These are phyloP conservation scores for Plasmopara halstedii DNA, from an alignment of 352 stramenopile genomes.

Conservation along the genomic window DNA sequence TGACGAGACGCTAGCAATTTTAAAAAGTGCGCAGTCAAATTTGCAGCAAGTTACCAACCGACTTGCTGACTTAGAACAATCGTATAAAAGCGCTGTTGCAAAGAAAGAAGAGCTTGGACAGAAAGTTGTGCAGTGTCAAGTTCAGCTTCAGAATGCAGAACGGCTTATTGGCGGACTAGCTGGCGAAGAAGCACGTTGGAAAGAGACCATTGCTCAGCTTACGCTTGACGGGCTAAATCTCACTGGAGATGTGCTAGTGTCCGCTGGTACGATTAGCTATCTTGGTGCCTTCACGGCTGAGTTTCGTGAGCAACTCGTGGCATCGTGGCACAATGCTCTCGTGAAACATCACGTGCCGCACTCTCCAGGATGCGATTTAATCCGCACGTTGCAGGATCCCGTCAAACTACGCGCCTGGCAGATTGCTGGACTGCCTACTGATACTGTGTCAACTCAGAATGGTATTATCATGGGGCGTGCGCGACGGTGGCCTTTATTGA, in stretches of 20 bases:
- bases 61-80: constrained; percentile 76
- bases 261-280: constrained; percentile 83
- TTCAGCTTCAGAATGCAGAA: constrained; percentile 85
- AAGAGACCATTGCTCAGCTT: constrained; percentile 70
- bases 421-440: constrained; percentile 78
- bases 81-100: constrained; percentile 71
- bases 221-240: constrained; percentile 71
- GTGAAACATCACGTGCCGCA: constrained; percentile 57
- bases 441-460: constrained; percentile 91
- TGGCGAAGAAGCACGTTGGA: constrained; percentile 82
- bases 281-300: constrained; percentile 81
- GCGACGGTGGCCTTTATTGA: constrained; percentile 82
- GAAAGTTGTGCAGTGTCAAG: constrained; percentile 86
- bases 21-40: constrained; percentile 75
- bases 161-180: constrained; percentile 74
- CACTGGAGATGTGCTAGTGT: constrained; percentile 81
- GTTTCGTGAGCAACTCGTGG: constrained; percentile 69
- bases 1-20: constrained; percentile 76
- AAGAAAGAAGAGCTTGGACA: constrained; percentile 89
- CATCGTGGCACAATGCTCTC: constrained; percentile 58
- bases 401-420: constrained; percentile 86
- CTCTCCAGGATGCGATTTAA: constrained; percentile 80
- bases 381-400: constrained; percentile 78
- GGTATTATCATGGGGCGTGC: constrained; percentile 87
- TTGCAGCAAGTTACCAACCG: constrained; percentile 82